Percentiles rank a stretch among this genome's conserved stretches.
phyloP scores from a whole-genome alignment of 2,329 filamentous ascomycete species.

The Nigrospora sphaerica region DNA sequence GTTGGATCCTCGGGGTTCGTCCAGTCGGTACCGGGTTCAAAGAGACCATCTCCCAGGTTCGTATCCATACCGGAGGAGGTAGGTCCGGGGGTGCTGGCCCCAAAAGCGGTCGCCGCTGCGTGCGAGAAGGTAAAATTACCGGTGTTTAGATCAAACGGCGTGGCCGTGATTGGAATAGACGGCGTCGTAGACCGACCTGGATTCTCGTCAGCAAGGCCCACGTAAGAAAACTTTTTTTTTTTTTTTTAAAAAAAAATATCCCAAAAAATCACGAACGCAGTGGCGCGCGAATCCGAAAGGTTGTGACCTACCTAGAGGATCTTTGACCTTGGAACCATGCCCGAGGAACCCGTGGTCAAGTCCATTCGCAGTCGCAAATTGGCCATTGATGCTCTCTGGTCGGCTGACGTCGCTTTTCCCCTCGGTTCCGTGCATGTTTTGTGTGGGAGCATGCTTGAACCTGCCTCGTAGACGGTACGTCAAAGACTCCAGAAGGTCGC shows the following conservation, averaged over 20 bases:
- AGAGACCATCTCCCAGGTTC: conserved; percentile 31
- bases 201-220: conserved; percentile 3
- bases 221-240: no score
- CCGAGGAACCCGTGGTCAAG: conserved; percentile 16
- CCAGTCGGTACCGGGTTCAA: conserved; percentile 43
- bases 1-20: conserved; percentile 49
- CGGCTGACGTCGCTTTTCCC: conserved; percentile 28
- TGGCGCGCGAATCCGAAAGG: background rate
- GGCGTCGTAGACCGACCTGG: conserved; percentile 32
- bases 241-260: no score
- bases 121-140: conserved; percentile 47
- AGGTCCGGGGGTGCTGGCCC: conserved; percentile 39
- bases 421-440: conserved; percentile 30
- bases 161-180: conserved; percentile 51
- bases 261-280: no score
- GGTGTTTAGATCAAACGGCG: conserved; percentile 50
- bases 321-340: conserved; percentile 16
- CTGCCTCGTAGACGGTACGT: conserved; percentile 67
- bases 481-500: conserved; percentile 72
- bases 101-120: conserved; percentile 39
- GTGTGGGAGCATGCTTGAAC: conserved; percentile 59
- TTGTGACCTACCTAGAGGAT: conserved; percentile 19
- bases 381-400: conserved; percentile 15
- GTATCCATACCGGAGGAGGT: conserved; percentile 21
- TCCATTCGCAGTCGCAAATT: conserved; percentile 18